Evolutionary conservation across 495 filamentous ascomycete species (phyloP), one percentile per base, ranked within the genome.

Genomic region (Neurospora sp.): DNA sequence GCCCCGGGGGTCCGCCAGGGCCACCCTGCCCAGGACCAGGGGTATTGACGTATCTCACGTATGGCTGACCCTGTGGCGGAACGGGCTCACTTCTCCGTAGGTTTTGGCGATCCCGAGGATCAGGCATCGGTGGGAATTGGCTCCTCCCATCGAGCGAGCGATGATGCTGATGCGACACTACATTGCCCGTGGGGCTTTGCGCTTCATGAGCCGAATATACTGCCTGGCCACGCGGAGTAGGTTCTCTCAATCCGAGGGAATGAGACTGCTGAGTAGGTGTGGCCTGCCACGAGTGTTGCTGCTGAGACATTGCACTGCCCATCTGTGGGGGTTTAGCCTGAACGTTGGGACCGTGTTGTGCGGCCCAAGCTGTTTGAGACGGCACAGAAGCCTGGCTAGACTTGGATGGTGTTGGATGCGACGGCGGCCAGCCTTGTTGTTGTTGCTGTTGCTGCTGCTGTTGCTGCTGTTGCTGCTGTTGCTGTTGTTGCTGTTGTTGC

Each of bases 341-440:
- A 27, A 76, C 78, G 18, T 66, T 66, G 53, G 53, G 53, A 18
- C 79, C 82, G 53, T 84, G 83, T 68, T 85, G 83, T 10, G 79
- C 78, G 8, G 76, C 84, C 85, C 85, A 86, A 14, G 83, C 80
- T 3, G 84, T 80, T 41, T 81, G 80, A 8, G 79, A 71, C 10
- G 81, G 79, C 31, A 76, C 74, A 22, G 79, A 79, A 4, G 80
- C 78, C 72, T 84, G 82, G 27, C 77, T 76, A 9, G 80, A 66
- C 73, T 84, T 84, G 10, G 84, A 79, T 5, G 81, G 80, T 14
- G 78, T 76, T 69, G 81, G 80, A 46, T 84, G 83, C 1, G 82
- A 77, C 7, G 79, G 72, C 70, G 79, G 73, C 82, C 82, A 77
- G 40, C 77, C 48, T 41, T 69, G 73, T 16, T 74, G 73, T 1